A percentile compares a stretch with the other conserved stretches of the same genome.
Conservation (phyloP, 345 rosid species). For the Eucalyptus albens region DNA sequence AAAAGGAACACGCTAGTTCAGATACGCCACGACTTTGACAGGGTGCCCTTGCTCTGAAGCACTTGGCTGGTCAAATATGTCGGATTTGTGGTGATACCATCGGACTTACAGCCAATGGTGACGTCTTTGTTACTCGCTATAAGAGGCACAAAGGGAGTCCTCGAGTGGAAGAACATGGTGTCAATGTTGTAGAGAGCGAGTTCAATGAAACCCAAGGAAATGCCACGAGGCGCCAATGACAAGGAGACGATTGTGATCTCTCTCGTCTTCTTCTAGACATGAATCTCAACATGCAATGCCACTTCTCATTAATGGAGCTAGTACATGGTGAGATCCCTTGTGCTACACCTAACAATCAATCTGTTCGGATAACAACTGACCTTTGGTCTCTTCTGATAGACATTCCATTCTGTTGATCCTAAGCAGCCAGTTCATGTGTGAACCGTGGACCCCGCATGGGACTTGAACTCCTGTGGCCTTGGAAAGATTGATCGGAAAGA, state of each 20-base stretch:
- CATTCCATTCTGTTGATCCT: conserved; percentile 85
- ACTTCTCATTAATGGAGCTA: conserved; percentile 85
- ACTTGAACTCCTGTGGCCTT: conserved; percentile 96
- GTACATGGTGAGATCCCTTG: conserved; percentile 95
- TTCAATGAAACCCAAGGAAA: conserved; percentile 62
- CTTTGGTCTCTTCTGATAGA: conserved; percentile 91
- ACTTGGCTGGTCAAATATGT: conserved; percentile 27
- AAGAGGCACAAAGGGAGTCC: conserved; percentile 90
- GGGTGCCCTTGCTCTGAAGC: no score
- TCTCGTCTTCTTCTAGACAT: conserved; percentile 76
- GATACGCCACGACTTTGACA: no score
- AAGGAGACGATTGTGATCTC: conserved; percentile 71
- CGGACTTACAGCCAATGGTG: no score
- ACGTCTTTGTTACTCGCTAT: conserved; percentile 36
- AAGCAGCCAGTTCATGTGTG: conserved; percentile 97
- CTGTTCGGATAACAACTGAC: conserved; percentile 94
- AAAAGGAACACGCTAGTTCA: no score
- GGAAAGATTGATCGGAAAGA: conserved; percentile 98
- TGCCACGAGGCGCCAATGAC: conserved; percentile 63
- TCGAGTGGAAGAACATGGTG: conserved; percentile 90
- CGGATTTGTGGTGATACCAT: no score
- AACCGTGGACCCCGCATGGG: conserved; percentile 93
- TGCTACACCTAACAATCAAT: conserved; percentile 76
- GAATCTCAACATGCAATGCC: conserved; percentile 88
- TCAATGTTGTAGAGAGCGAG: conserved; percentile 92